These are phyloP conservation scores for Aspergillus hancockii DNA, from an alignment of 495 filamentous ascomycete genomes.

Conservation along the genomic window DNA sequence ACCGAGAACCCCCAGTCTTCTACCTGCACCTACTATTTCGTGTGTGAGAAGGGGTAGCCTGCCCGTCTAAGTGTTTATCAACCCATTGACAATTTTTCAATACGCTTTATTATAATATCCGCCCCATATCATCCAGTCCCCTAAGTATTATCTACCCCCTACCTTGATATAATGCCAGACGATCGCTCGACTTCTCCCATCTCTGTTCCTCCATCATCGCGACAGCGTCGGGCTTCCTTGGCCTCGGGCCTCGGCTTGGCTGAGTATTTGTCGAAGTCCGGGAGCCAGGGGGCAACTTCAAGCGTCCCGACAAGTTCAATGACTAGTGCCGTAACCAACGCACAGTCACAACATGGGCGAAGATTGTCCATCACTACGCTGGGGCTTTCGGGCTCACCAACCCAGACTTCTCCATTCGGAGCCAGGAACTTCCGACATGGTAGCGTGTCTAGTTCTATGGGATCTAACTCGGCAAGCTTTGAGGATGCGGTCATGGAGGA, in stretches of 20 bases:
- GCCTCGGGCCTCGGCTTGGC: slow-evolving; percentile 46
- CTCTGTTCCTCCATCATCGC: slow-evolving; percentile 42
- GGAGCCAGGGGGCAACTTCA: slow-evolving; percentile 27
- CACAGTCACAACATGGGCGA: slow-evolving; percentile 70
- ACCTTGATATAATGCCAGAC: slow-evolving; percentile 44
- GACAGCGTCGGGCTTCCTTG: slow-evolving; percentile 50
- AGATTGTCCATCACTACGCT: slow-evolving; percentile 86
- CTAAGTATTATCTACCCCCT: too few species aligned
- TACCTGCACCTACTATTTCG: neutral
- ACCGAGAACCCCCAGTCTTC: neutral
- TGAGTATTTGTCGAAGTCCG: slow-evolving; percentile 48
- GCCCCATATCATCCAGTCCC: too few species aligned
- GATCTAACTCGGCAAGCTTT: slow-evolving; percentile 69
- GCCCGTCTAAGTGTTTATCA: neutral
- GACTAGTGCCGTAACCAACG: slow-evolving; percentile 60
- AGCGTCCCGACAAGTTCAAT: slow-evolving; percentile 62
- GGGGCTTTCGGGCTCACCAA: slow-evolving; percentile 80
- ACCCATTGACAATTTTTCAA: neutral
- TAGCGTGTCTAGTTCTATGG: slow-evolving; percentile 71
- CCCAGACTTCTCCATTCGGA: slow-evolving; percentile 55
- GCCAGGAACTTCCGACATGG: slow-evolving; percentile 58
- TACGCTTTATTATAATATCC: neutral
- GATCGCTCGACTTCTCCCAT: slow-evolving; percentile 51
- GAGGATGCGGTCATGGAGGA: slow-evolving; percentile 91
- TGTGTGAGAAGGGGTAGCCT: neutral